These are phyloP conservation scores for Rugonectria rugulosa DNA, from an alignment of 2,329 filamentous ascomycete species.

Conservation along the genomic window DNA sequence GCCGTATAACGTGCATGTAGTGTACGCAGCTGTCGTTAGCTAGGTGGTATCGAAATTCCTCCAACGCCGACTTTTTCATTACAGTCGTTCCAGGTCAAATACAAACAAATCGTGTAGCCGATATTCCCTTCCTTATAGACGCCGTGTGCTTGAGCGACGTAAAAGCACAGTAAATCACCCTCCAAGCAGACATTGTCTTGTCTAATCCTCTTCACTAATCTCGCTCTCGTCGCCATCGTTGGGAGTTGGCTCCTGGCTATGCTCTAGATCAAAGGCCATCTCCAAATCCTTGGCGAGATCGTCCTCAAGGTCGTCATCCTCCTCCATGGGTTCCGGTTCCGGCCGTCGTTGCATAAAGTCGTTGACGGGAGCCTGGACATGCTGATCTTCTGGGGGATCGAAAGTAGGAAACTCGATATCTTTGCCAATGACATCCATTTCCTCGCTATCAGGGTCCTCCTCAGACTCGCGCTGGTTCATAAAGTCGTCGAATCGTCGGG, in stretches of 20 bases:
- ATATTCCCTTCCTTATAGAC: conserved; percentile 5
- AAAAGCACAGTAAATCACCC: not conserved
- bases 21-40: too few species aligned
- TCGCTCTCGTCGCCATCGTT: conserved; percentile 66
- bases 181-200: not conserved
- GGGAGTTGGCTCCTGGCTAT: conserved; percentile 57
- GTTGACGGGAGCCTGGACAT: conserved; percentile 50
- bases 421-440: conserved; percentile 53
- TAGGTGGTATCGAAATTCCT: conserved; percentile 19
- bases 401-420: conserved; percentile 61
- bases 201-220: conserved; percentile 70
- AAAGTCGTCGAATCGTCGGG: conserved; percentile 62
- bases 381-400: not conserved
- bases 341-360: conserved; percentile 38
- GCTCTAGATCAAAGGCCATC: conserved; percentile 61
- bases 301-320: conserved; percentile 45
- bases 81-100: conserved; percentile 9
- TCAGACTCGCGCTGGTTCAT: conserved; percentile 55
- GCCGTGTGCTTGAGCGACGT: conserved; percentile 5
- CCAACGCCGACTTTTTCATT: conserved; percentile 17
- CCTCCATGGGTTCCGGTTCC: conserved; percentile 41
- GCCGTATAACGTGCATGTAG: too few species aligned
- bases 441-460: conserved; percentile 57
- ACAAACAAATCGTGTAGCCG: not conserved
- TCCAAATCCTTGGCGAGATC: conserved; percentile 62